Evolutionary conservation across 805 yeast species (phyloP).

Genomic region (Starmerella roubikii): DNA sequence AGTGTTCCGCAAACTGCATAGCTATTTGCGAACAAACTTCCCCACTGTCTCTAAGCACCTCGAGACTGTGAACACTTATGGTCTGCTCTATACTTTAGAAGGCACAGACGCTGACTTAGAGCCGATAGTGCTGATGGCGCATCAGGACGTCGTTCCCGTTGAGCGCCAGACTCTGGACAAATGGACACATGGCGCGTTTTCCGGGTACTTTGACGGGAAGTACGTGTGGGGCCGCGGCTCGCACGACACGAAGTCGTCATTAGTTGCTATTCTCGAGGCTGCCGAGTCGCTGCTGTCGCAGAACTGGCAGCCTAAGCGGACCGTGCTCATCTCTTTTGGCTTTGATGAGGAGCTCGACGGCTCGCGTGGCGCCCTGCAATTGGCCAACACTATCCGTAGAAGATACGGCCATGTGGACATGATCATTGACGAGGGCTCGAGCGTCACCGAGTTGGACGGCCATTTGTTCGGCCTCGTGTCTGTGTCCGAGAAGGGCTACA

Average conservation of each 20-base stretch:
- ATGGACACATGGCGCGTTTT: constrained; percentile 59
- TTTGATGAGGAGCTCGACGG: constrained; percentile 73
- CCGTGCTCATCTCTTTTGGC: constrained; percentile 54
- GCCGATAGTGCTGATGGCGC: constrained; percentile 61
- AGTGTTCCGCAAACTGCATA: constrained; percentile 36
- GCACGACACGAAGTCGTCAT: constrained; percentile 57
- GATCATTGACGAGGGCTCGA: constrained; percentile 60
- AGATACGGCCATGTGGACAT: constrained; percentile 47
- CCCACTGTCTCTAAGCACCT: constrained; percentile 40
- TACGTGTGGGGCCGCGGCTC: constrained; percentile 67
- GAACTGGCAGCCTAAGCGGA: constrained; percentile 47
- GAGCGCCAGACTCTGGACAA: constrained; percentile 38
- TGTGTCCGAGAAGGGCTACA: constrained; percentile 49
- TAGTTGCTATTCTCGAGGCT: constrained; percentile 54
- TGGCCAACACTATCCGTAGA: constrained; percentile 36
- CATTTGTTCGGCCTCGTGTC: constrained; percentile 40
- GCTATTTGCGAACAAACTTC: constrained; percentile 39
- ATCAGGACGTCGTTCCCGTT: constrained; percentile 72
- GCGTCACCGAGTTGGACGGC: constrained; percentile 31
- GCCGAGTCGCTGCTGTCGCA: constrained; percentile 40
- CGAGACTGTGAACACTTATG: constrained; percentile 45
- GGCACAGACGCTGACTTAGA: constrained; percentile 34
- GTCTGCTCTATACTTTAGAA: constrained; percentile 48
- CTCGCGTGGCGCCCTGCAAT: constrained; percentile 41
- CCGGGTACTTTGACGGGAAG: constrained; percentile 53